phyloP scores from a whole-genome alignment of 306 rosid genomes.

The Cucurbita moschata region DNA sequence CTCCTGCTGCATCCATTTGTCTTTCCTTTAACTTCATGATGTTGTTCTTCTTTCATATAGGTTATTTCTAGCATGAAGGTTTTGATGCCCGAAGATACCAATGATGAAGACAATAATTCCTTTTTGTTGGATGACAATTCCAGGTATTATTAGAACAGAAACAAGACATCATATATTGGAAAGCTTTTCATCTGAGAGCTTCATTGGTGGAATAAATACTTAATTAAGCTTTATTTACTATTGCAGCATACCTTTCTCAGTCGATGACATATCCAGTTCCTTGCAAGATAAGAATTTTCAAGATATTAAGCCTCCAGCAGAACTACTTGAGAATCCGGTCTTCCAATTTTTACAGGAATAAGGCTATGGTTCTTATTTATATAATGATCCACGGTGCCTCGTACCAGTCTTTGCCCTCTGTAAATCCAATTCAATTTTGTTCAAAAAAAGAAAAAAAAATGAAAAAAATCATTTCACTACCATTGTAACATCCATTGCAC shows the following conservation, averaged over 20 bases:
- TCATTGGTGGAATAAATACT: neutral
- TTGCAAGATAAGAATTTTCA: constrained; percentile 29
- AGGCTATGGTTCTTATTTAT: constrained; percentile 21
- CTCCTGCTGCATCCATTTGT: neutral
- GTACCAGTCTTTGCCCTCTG: neutral
- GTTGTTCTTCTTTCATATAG: constrained; percentile 12
- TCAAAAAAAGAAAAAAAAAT: neutral
- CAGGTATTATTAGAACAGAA: constrained; percentile 31
- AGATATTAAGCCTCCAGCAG: constrained; percentile 49
- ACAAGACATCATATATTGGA: neutral
- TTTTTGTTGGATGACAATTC: constrained; percentile 79
- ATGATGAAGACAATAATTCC: constrained; percentile 28
- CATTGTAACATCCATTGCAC: constrained; percentile 21
- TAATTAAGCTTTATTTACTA: constrained; percentile 20
- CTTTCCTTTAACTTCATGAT: neutral
- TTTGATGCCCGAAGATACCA: constrained; percentile 54
- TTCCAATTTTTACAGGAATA: constrained; percentile 80
- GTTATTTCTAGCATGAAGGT: constrained; percentile 66
- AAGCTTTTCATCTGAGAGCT: neutral
- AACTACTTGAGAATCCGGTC: constrained; percentile 44
- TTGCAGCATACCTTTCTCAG: constrained; percentile 65
- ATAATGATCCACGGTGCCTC: neutral
- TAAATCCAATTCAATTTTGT: neutral
- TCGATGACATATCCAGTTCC: constrained; percentile 50
- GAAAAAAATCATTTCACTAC: neutral